Conservation (phyloP, 2,329 filamentous ascomycete species). For the Hypoxylon sp. region DNA sequence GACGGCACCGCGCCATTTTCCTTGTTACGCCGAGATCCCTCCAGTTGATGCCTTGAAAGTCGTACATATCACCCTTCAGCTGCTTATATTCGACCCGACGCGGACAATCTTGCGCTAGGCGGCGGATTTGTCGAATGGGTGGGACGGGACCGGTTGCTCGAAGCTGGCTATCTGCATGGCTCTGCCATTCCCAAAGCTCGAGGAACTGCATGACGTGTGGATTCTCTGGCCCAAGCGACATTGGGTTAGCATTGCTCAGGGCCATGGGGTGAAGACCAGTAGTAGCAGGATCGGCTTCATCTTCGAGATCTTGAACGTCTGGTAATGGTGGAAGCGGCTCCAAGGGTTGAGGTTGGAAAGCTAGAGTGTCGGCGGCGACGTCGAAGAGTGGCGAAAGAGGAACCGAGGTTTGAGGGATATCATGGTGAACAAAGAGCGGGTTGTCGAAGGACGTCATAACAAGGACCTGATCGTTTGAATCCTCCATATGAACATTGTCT, state of each 20-base stretch:
- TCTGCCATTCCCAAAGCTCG: constrained; percentile 61
- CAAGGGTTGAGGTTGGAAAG: constrained; percentile 6
- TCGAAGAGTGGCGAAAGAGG: constrained; percentile 26
- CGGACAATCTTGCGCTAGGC: constrained; percentile 36
- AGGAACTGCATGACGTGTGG: constrained; percentile 66
- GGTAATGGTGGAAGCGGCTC: constrained; percentile 16
- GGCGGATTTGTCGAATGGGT: constrained; percentile 34
- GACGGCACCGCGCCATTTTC: constrained; percentile 62
- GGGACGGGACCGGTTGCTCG: constrained; percentile 51
- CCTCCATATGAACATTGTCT: constrained; percentile 46
- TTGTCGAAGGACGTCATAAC: constrained; percentile 18
- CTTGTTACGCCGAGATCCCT: constrained; percentile 65
- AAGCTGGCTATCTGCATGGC: constrained; percentile 46
- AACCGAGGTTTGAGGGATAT: constrained; percentile 17
- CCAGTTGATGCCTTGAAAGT: constrained; percentile 75
- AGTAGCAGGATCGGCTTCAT: constrained; percentile 38
- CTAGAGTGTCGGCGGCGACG: constrained; percentile 3
- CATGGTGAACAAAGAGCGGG: constrained; percentile 18
- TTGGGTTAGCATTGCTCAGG: constrained; percentile 54
- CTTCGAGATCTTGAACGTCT: constrained; percentile 34
- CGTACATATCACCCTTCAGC: constrained; percentile 68
- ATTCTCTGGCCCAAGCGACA: constrained; percentile 64
- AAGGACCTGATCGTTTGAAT: constrained; percentile 30
- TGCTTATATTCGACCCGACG: constrained; percentile 59
- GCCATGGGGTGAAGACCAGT: constrained; percentile 52